These are phyloP conservation scores for Rhizophagus clarus DNA, from an alignment of 192 early-diverging fungal species.

Conservation along the genomic window DNA sequence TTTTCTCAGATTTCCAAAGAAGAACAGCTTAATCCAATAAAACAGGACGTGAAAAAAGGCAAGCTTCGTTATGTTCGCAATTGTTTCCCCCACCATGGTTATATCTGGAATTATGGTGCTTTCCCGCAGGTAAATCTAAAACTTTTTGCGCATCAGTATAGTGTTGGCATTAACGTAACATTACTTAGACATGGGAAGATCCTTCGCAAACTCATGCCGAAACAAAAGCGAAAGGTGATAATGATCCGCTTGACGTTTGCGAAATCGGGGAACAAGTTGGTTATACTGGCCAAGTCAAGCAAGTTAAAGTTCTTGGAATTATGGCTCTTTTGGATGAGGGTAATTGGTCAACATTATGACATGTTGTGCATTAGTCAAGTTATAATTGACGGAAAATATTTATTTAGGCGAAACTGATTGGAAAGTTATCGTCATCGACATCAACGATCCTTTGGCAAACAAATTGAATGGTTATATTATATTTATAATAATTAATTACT, in stretches of 20 bases:
- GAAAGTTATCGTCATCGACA: constrained; percentile 98
- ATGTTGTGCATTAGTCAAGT: constrained; percentile 3
- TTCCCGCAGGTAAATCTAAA: constrained; percentile 77
- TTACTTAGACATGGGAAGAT: constrained; percentile 93
- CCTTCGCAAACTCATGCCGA: constrained; percentile 86
- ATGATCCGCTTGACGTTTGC: constrained; percentile 97
- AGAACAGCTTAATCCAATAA: constrained; percentile 96
- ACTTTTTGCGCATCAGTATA: not conserved
- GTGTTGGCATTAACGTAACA: not conserved
- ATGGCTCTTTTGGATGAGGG: constrained; percentile 99
- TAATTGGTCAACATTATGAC: constrained; percentile 16
- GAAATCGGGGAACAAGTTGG: constrained; percentile 98
- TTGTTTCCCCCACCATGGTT: constrained; percentile 99
- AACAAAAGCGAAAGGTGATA: constrained; percentile 95
- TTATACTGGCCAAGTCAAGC: constrained; percentile 94
- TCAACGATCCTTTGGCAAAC: constrained; percentile 94
- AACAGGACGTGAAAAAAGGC: constrained; percentile 99
- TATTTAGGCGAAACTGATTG: constrained; percentile 90
- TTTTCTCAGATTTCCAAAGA: constrained; percentile 85
- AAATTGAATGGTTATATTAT: constrained; percentile 81
- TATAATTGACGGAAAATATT: not conserved
- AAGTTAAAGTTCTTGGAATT: constrained; percentile 97
- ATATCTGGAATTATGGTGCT: constrained; percentile 99
- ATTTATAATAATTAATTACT: not conserved
- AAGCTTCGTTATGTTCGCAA: constrained; percentile 98